Evolutionary conservation across 768 basidiomycete species (phyloP).

Genomic region (Rhodotorula babjevae): DNA sequence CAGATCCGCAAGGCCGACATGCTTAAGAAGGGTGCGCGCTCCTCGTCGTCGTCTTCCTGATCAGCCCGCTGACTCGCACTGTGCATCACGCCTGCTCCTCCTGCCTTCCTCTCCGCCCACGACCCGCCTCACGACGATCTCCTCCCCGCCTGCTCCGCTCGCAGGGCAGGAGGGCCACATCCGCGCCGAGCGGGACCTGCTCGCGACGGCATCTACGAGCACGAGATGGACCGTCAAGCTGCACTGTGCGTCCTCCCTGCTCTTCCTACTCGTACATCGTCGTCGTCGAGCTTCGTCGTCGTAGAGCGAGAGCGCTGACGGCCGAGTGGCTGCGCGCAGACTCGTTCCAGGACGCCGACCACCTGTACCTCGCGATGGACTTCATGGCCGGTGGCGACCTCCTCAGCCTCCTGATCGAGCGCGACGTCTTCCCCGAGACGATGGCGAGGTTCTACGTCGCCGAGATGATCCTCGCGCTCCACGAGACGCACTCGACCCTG

Average conservation of each 20-base stretch:
- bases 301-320: too few species aligned
- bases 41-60: not conserved
- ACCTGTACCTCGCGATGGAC: conserved; percentile 75
- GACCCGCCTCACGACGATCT: not conserved
- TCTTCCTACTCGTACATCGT: too few species aligned
- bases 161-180: conserved; percentile 91
- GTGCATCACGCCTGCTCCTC: too few species aligned
- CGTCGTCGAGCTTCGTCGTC: too few species aligned
- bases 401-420: conserved; percentile 88
- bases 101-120: not conserved
- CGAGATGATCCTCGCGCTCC: conserved; percentile 87
- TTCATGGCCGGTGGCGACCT: conserved; percentile 56
- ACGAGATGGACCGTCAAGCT: conserved; percentile 93
- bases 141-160: conserved; percentile 56
- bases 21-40: conserved; percentile 19
- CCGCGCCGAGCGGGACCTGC: conserved; percentile 86
- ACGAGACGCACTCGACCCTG: conserved; percentile 76
- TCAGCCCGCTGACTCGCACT: too few species aligned
- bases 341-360: conserved; percentile 72
- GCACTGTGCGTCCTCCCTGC: conserved; percentile 50
- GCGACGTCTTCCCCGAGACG: conserved; percentile 46
- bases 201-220: conserved; percentile 69
- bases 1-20: conserved; percentile 58
- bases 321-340: conserved; percentile 43
- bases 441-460: conserved; percentile 43